Percentiles rank a stretch among this genome's conserved stretches.
These are phyloP conservation scores for Corchorus capsularis DNA, from an alignment of 345 rosid genomes.

Conservation along the genomic window DNA sequence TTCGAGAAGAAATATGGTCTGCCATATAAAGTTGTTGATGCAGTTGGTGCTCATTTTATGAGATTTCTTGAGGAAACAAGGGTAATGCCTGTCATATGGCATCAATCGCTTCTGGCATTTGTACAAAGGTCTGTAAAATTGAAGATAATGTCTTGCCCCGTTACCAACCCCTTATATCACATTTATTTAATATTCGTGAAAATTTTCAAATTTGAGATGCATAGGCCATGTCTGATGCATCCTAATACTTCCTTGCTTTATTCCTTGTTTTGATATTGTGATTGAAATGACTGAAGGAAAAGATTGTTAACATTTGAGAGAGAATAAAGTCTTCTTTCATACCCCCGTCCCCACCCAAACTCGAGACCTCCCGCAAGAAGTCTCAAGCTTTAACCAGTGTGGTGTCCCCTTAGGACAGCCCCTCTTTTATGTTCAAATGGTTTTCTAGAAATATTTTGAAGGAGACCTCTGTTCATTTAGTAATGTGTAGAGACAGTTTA, in stretches of 20 bases:
- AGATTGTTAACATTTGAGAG: background rate
- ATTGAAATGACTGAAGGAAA: background rate
- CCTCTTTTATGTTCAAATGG: background rate
- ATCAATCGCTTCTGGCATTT: conserved; percentile 90
- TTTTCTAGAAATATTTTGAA: background rate
- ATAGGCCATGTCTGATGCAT: background rate
- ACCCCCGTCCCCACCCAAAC: background rate
- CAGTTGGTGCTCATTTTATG: conserved; percentile 81
- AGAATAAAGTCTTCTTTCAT: background rate
- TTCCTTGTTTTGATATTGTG: background rate
- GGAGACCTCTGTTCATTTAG: conserved; percentile 8
- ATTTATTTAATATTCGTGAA: background rate
- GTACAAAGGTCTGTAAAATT: conserved; percentile 66
- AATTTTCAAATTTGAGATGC: background rate
- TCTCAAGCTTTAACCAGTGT: too few relatives aligned
- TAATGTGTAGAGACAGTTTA: background rate
- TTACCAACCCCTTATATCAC: background rate
- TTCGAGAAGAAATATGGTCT: conserved; percentile 91
- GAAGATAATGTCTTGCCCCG: background rate
- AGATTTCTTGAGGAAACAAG: conserved; percentile 72
- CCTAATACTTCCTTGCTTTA: background rate
- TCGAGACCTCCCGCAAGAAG: background rate
- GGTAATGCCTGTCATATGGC: conserved; percentile 98
- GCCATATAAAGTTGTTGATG: conserved; percentile 85
- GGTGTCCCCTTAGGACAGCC: background rate